phyloP scores from a whole-genome alignment of 1,284 basidiomycete genomes.

The Puccinia horiana region DNA sequence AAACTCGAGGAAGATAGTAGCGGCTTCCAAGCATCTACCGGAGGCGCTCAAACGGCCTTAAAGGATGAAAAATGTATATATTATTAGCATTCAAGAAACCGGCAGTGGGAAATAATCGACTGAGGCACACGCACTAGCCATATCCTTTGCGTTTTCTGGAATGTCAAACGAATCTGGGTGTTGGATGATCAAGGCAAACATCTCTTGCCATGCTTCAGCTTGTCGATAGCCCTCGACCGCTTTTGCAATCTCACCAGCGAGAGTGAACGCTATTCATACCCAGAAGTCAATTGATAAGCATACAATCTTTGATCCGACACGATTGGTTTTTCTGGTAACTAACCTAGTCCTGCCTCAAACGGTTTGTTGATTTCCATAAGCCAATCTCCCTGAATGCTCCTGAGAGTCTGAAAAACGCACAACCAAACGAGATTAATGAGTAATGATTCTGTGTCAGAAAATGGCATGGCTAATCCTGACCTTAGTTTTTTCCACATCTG shows the following conservation, averaged over 20 bases:
- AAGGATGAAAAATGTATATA: slow-evolving; percentile 4
- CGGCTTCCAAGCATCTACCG: slow-evolving; percentile 77
- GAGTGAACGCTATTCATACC: slow-evolving; percentile 67
- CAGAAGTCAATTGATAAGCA: not conserved
- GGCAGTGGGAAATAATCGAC: slow-evolving; percentile 66
- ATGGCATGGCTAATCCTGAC: slow-evolving; percentile 60
- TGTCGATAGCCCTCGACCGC: slow-evolving; percentile 83
- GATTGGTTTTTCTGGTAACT: slow-evolving; percentile 11
- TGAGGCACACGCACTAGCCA: slow-evolving; percentile 63
- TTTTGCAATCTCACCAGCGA: slow-evolving; percentile 68
- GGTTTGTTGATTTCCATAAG: slow-evolving; percentile 74
- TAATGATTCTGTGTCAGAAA: not conserved
- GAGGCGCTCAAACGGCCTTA: slow-evolving; percentile 77
- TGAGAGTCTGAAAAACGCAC: slow-evolving; percentile 25
- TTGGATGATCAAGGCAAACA: slow-evolving; percentile 74
- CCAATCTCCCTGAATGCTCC: slow-evolving; percentile 35
- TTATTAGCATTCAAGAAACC: not conserved
- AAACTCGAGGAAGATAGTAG: slow-evolving; percentile 82
- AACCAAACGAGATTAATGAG: not conserved
- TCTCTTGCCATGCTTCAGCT: slow-evolving; percentile 81
- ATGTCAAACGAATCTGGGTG: slow-evolving; percentile 62
- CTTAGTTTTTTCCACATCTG: slow-evolving; percentile 65
- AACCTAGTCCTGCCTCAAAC: slow-evolving; percentile 77
- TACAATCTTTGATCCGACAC: not conserved
- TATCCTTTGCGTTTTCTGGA: not conserved